Base-by-base conservation (phyloP, 1,284 basidiomycete species). In the Thelephora terrestris region DNA sequence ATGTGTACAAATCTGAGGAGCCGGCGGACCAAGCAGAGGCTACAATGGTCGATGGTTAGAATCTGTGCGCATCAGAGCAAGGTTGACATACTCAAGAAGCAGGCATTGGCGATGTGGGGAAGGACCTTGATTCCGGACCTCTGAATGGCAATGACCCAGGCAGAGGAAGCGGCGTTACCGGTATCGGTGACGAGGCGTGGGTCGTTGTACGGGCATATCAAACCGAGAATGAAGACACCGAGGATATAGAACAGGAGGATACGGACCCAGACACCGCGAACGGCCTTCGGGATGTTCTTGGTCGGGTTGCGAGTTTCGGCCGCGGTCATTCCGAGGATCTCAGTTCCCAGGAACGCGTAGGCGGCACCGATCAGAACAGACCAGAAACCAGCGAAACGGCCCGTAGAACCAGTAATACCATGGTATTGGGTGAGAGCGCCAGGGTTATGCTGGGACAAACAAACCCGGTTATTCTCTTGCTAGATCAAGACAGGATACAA, bases 1-100 rank as follows among this genome's bases (percentile, higher is more conserved):
- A 81, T 2, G 82, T 84, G 65, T 90, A 95, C 47, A 94, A 63
- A 58, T 92, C 84, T 54, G 84, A 86, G 35, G 81, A 86, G 2
- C 85, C 88, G 5, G 91, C 89, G 5, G 87, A 91, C 77, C 86
- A 88, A 1, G 91, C 91, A 1, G 88, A 88, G 23, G 83, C 86
- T 48, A 94, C 66, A 25, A 95, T 74, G 60, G 79, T 81, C 20
- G 37, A 51, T 38, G 23, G 39, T 16, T 14, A 21, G 7, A 16
- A 24, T 43, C 21, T 7, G 21, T 2, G 12, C 7, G 9, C 16
- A 36, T 5, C 29, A 37, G 10, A 16, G 9, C 20, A 18, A 35
- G 14, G 46, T 27, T 4, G 7, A 32, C 59, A 14, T 35, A 61
- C 58, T 18, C 55, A 58, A 4, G 38, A 7, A 42, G 42, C 47